A percentile compares a stretch with the other conserved stretches of the same genome.
phyloP scores from a whole-genome alignment of 768 basidiomycete species.

The Amanita jacksonii region DNA sequence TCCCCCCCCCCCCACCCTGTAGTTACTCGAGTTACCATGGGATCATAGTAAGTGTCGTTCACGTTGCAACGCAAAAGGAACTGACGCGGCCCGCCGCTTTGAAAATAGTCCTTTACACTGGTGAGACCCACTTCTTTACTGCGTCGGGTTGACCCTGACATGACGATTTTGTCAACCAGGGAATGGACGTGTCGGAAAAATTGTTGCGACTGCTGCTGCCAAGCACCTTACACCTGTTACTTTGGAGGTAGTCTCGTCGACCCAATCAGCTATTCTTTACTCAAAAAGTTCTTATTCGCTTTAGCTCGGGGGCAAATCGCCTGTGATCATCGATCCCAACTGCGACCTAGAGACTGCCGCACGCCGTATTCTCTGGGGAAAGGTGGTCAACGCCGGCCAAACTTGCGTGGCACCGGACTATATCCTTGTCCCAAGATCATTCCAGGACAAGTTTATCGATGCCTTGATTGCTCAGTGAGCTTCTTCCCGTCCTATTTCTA shows the following conservation, averaged over 20 bases:
- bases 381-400: constrained; percentile 67
- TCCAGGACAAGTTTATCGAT: constrained; percentile 36
- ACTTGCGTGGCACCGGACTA: constrained; percentile 62
- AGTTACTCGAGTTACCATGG: constrained; percentile 72
- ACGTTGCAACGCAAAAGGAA: not conserved
- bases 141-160: not conserved
- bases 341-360: constrained; percentile 60
- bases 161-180: constrained; percentile 26
- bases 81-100: constrained; percentile 1
- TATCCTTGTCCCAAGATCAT: constrained; percentile 34
- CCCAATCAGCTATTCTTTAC: not conserved
- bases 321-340: constrained; percentile 62
- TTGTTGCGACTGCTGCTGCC: constrained; percentile 68
- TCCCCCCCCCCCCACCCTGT: not conserved
- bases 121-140: constrained; percentile 25
- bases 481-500: not conserved
- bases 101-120: constrained; percentile 52
- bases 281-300: not conserved
- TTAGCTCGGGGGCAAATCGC: constrained; percentile 50
- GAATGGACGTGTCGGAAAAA: constrained; percentile 48
- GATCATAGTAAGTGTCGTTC: constrained; percentile 31
- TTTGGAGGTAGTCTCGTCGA: constrained; percentile 24
- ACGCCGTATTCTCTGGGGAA: constrained; percentile 77
- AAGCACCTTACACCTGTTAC: constrained; percentile 64
- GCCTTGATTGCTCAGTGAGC: constrained; percentile 35